A percentile compares a stretch with the other conserved stretches of the same genome.
These are phyloP conservation scores for Plasmodium ovale DNA, from an alignment of 169 alveolate species.

Conservation along the genomic window DNA sequence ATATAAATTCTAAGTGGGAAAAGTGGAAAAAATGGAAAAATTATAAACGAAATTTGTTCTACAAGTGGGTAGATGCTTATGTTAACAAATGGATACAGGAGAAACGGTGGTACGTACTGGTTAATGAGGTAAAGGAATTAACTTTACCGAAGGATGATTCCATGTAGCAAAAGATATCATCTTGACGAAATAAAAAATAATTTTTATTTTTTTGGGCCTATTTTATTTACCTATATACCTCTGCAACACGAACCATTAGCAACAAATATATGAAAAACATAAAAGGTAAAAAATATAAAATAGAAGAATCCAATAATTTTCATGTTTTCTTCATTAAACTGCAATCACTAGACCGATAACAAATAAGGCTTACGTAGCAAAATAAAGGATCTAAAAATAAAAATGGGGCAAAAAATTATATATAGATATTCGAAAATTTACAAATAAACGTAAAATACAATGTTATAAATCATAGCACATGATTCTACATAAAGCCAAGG, in stretches of 20 bases:
- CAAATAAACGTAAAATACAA: too few species aligned
- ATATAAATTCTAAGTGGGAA: not conserved
- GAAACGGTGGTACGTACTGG: conserved; percentile 26
- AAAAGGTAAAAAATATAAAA: not conserved
- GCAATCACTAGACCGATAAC: too few species aligned
- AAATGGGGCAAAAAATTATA: too few species aligned
- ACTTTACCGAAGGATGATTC: too few species aligned
- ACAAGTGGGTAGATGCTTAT: conserved; percentile 2
- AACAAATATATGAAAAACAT: not conserved
- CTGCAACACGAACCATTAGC: not conserved
- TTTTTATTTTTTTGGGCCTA: too few species aligned
- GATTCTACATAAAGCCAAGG: not conserved
- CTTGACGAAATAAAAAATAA: too few species aligned
- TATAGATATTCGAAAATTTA: too few species aligned
- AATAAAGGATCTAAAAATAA: not conserved
- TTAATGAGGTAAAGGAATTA: conserved; percentile 1
- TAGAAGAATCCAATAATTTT: not conserved
- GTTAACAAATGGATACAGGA: conserved; percentile 7
- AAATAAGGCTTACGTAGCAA: not conserved
- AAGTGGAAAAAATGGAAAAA: conserved; percentile 20
- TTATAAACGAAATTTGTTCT: conserved; percentile 1
- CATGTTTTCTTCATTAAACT: not conserved
- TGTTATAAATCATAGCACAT: not conserved
- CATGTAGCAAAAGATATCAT: too few species aligned
- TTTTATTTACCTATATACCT: not conserved